phyloP scores from a whole-genome alignment of 2,329 filamentous ascomycete species.

The Claviceps pazoutovae region DNA sequence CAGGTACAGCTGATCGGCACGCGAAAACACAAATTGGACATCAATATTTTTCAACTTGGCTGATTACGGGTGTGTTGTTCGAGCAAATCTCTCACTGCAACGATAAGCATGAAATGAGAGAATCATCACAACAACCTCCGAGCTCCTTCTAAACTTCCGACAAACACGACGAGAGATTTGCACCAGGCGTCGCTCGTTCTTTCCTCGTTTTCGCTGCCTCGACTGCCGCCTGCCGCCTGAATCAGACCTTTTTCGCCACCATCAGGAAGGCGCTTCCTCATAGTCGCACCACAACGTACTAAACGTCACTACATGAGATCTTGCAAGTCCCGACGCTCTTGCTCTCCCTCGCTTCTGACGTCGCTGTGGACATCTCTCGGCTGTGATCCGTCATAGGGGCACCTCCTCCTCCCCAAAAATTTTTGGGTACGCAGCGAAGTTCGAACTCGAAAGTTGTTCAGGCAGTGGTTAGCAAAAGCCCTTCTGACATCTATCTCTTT shows the following conservation, averaged over 20 bases:
- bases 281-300: background rate
- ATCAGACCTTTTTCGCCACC: background rate
- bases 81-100: background rate
- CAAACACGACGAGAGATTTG: background rate
- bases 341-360: background rate
- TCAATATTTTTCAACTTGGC: background rate
- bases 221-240: background rate
- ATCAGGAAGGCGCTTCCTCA: background rate
- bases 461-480: background rate
- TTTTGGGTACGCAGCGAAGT: constrained; percentile 1
- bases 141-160: background rate
- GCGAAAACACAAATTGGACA: background rate
- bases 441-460: background rate
- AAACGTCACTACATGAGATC: background rate
- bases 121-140: background rate
- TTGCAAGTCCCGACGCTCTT: background rate
- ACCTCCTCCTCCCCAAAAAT: constrained; percentile 1
- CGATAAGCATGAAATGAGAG: background rate
- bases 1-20: background rate
- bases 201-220: background rate
- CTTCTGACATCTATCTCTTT: constrained; percentile 2
- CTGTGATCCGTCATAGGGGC: background rate
- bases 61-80: background rate
- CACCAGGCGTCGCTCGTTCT: background rate
- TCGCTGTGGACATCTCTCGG: background rate